A percentile compares a stretch with the other conserved stretches of the same genome.
These are phyloP conservation scores for Phytophthora cryptogea DNA, from an alignment of 352 stramenopile species.

Conservation along the genomic window DNA sequence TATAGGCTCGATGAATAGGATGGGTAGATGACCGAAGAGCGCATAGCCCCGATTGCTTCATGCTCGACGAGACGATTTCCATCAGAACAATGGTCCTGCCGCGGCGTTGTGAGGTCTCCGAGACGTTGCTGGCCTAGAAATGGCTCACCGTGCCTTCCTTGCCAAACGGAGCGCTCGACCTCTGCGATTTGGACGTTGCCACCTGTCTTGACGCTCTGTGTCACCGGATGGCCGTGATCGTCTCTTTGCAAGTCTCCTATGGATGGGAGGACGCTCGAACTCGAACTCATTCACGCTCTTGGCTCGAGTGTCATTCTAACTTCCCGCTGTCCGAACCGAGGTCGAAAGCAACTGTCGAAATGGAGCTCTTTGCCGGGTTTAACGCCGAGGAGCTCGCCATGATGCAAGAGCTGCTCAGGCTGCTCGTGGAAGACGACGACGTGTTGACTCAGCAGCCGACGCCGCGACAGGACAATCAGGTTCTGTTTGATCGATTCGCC, in stretches of 20 bases:
- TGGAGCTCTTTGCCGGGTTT: slow-evolving; percentile 44
- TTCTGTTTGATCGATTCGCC: slow-evolving; percentile 21
- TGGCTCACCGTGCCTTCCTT: not conserved
- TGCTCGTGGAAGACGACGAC: slow-evolving; percentile 42
- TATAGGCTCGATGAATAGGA: slow-evolving; percentile 27
- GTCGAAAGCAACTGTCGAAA: slow-evolving; percentile 28
- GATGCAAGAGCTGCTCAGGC: slow-evolving; percentile 43
- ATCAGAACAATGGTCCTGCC: slow-evolving; percentile 12
- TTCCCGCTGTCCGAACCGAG: slow-evolving; percentile 37
- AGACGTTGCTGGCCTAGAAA: slow-evolving; percentile 19
- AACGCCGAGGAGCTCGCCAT: slow-evolving; percentile 46
- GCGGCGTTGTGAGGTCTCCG: slow-evolving; percentile 27
- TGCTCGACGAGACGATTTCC: slow-evolving; percentile 28
- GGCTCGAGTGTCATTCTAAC: slow-evolving; percentile 22
- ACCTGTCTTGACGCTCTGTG: slow-evolving; percentile 29
- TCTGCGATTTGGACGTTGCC: slow-evolving; percentile 23
- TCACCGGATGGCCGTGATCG: slow-evolving; percentile 25
- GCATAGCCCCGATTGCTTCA: slow-evolving; percentile 25
- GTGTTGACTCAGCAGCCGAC: slow-evolving; percentile 25
- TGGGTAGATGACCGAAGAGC: slow-evolving; percentile 15
- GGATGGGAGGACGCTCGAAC: slow-evolving; percentile 15
- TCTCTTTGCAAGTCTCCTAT: slow-evolving; percentile 26
- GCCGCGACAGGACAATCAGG: slow-evolving; percentile 24
- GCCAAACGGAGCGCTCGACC: slow-evolving; percentile 26
- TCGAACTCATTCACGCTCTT: not conserved